Percentiles rank a stretch among this genome's conserved stretches.
phyloP scores from a whole-genome alignment of 2,329 filamentous ascomycete species.

The Colletotrichum lindemuthianum region DNA sequence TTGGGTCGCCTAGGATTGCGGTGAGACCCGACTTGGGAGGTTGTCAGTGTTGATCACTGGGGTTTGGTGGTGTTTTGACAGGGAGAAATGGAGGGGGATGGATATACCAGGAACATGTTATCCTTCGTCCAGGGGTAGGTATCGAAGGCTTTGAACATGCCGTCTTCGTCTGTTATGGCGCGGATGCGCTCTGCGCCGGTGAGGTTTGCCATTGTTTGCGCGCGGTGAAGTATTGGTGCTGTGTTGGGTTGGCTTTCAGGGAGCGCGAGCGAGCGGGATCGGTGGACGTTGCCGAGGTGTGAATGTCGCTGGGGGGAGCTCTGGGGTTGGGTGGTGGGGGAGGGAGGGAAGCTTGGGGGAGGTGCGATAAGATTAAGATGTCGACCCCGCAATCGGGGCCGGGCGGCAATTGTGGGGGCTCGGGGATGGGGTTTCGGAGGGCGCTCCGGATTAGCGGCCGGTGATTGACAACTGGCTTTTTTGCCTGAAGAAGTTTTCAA shows the following conservation, averaged over 20 bases:
- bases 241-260: neutral
- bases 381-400: slow-evolving; percentile 3
- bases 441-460: neutral
- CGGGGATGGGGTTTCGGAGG: neutral
- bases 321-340: slow-evolving; percentile 1
- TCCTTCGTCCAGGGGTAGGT: slow-evolving; percentile 75
- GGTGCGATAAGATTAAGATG: slow-evolving; percentile 13
- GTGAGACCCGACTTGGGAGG: slow-evolving; percentile 64
- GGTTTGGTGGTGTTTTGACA: neutral
- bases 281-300: slow-evolving; percentile 10
- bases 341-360: slow-evolving; percentile 10
- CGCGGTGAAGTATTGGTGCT: neutral
- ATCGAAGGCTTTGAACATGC: slow-evolving; percentile 70
- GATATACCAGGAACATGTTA: slow-evolving; percentile 70
- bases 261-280: neutral
- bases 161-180: slow-evolving; percentile 50
- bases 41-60: neutral
- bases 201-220: slow-evolving; percentile 35
- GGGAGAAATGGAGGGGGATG: neutral
- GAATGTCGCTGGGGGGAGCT: slow-evolving; percentile 11
- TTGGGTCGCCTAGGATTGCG: slow-evolving; percentile 70
- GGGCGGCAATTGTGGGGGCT: slow-evolving; percentile 2
- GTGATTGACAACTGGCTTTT: no score
- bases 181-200: slow-evolving; percentile 51
- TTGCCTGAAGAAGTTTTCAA: no score